These are phyloP conservation scores for Xanthoconium separans DNA, from an alignment of 1,284 basidiomycete species.

Conservation along the genomic window DNA sequence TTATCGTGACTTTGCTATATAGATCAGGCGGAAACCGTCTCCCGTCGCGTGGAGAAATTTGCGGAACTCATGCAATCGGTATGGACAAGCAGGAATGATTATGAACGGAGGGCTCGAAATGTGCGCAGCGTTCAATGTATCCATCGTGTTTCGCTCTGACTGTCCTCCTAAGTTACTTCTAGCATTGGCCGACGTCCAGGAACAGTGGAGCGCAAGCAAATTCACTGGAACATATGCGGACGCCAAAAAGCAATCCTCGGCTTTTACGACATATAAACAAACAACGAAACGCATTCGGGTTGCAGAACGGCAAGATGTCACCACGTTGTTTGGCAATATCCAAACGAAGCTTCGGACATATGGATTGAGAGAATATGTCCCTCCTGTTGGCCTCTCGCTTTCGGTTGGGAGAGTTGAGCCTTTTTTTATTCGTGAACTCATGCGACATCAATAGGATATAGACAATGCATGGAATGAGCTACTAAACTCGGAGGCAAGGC, in stretches of 20 bases:
- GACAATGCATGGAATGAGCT: slow-evolving; percentile 79
- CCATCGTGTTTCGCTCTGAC: slow-evolving; percentile 8
- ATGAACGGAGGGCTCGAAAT: slow-evolving; percentile 82
- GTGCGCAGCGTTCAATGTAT: slow-evolving; percentile 40
- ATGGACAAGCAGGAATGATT: slow-evolving; percentile 87
- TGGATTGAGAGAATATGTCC: slow-evolving; percentile 79
- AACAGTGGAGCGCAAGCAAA: slow-evolving; percentile 59
- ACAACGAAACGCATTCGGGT: slow-evolving; percentile 87
- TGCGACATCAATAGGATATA: slow-evolving; percentile 53
- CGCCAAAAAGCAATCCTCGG: slow-evolving; percentile 73
- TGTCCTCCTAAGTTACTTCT: slow-evolving; percentile 53
- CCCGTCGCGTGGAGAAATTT: slow-evolving; percentile 92
- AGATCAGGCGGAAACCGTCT: slow-evolving; percentile 96
- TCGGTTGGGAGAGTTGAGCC: slow-evolving; percentile 39
- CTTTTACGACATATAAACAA: slow-evolving; percentile 83
- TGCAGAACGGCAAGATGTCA: slow-evolving; percentile 85
- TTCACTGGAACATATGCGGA: slow-evolving; percentile 79
- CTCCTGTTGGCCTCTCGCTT: slow-evolving; percentile 68
- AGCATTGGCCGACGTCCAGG: slow-evolving; percentile 62
- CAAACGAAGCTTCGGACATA: slow-evolving; percentile 95
- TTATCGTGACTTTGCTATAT: background rate
- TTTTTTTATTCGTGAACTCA: slow-evolving; percentile 6
- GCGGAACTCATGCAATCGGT: slow-evolving; percentile 92
- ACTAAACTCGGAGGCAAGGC: slow-evolving; percentile 71
- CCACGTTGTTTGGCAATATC: slow-evolving; percentile 89